phyloP scores from a whole-genome alignment of 2,329 filamentous ascomycete species.

The Cladophialophora chaetospira region DNA sequence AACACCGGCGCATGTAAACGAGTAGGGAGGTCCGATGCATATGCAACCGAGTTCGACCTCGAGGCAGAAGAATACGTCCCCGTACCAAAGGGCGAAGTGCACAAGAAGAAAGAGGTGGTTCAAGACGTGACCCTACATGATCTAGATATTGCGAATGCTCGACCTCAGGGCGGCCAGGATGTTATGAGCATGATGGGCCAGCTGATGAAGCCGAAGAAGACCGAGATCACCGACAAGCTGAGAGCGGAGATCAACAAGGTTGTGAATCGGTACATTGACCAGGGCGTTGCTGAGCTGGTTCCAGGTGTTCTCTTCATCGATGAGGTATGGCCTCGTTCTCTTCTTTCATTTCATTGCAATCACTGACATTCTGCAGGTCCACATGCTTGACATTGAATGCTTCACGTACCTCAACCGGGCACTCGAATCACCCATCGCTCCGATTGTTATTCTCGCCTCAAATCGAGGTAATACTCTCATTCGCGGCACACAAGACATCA shows the following conservation, averaged over 20 bases:
- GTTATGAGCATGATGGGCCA: slow-evolving; percentile 99
- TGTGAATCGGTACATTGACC: slow-evolving; percentile 97
- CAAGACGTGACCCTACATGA: slow-evolving; percentile 98
- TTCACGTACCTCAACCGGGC: slow-evolving; percentile 99
- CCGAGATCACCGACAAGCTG: slow-evolving; percentile 97
- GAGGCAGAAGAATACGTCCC: slow-evolving; percentile 99
- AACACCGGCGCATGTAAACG: slow-evolving; percentile 98
- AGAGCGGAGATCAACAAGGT: slow-evolving; percentile 98
- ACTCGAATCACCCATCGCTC: slow-evolving; percentile 91
- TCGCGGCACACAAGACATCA: slow-evolving; percentile 75
- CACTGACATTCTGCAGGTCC: slow-evolving; percentile 62
- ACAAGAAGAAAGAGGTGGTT: slow-evolving; percentile 99
- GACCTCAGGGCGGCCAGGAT: slow-evolving; percentile 95
- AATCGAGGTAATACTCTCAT: slow-evolving; percentile 95
- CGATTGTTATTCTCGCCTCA: slow-evolving; percentile 95
- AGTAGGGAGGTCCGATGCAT: slow-evolving; percentile 92
- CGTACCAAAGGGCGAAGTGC: slow-evolving; percentile 96
- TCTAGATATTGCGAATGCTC: slow-evolving; percentile 90
- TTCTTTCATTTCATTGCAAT: slow-evolving; percentile 20
- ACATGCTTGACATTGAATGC: slow-evolving; percentile 99
- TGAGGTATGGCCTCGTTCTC: slow-evolving; percentile 63
- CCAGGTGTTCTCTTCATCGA: slow-evolving; percentile 98
- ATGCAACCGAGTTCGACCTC: slow-evolving; percentile 96
- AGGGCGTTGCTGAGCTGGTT: slow-evolving; percentile 96
- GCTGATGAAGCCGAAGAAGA: slow-evolving; percentile 99